Base-by-base conservation (phyloP, 306 rosid genomes). In the Urtica urens region DNA sequence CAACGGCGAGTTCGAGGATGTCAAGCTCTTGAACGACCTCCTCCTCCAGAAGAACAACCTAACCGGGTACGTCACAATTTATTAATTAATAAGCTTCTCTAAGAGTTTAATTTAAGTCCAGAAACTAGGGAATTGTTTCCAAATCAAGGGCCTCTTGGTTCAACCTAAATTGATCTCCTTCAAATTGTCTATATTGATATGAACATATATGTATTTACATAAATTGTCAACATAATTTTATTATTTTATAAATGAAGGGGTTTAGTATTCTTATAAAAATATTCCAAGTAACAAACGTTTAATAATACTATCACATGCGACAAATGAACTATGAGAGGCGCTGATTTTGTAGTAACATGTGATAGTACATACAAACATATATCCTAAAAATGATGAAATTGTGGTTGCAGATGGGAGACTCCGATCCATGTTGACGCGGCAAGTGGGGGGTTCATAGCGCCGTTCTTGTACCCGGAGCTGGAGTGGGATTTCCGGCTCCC, bases 361-460 rank as follows among this genome's bases (percentile, higher is more conserved):
- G 33, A 28, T 28, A 10, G 10, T 28, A 10, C 4, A 28, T 28
- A n/a, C 10, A 28, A 28, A 28, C 10, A 4, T 15, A 19, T 6
- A 44, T 16, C 2, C n/a, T 2, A 12, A 44, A 44, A 7, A 20
- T 23, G 6, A 43, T 18, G 23, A 23, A 9, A 7, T 21, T 21
- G 13, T 44, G 16, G 2, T 44, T 39, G 67, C 45, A 82, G 94
- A 39, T 83, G 96, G 96, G 83, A 87, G 10, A 87, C 96, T 45
- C 80, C 96, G 3, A 87, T 87, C 57, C 96, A 87, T 68, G 96
- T 87, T 12, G 96, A 83, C 58, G 96, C 96, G 26, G 96, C 96
- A 0, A 87, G 96, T 49, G 96, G 96, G 6, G 96, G 96, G 2
- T 87, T 87, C 64, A 87, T 87, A 37, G 96, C 94, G 6, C 96